These are phyloP conservation scores for Salinomyces thailandicus DNA, from an alignment of 2,329 filamentous ascomycete genomes.

Conservation along the genomic window DNA sequence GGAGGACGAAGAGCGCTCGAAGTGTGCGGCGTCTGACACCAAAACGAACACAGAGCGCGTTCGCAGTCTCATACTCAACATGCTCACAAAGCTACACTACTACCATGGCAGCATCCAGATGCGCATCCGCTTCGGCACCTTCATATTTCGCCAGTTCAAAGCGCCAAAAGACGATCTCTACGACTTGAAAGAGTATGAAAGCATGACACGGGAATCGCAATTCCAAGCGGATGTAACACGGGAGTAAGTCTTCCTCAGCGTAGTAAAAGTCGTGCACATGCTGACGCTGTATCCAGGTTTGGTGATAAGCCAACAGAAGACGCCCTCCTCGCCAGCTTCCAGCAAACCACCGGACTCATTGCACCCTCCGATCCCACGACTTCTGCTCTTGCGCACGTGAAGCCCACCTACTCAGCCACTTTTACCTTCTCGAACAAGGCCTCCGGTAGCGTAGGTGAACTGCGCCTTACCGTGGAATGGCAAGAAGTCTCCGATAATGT, in stretches of 20 bases:
- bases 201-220: conserved; percentile 22
- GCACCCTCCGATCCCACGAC: conserved; percentile 14
- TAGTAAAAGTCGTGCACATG: conserved; percentile 4
- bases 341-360: conserved; percentile 14
- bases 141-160: conserved; percentile 19
- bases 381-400: no score
- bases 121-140: conserved; percentile 27
- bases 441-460: conserved; percentile 9
- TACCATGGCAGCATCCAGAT: conserved; percentile 26
- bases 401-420: conserved; percentile 19
- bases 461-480: conserved; percentile 21
- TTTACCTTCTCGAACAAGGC: conserved; percentile 19
- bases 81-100: conserved; percentile 23
- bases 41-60: conserved; percentile 7
- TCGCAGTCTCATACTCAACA: conserved; percentile 13
- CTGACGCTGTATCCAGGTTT: conserved; percentile 14
- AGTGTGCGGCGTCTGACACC: conserved; percentile 1
- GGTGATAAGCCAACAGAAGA: conserved; percentile 16
- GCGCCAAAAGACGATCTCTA: conserved; percentile 13
- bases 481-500: conserved; percentile 6
- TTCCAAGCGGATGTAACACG: conserved; percentile 22
- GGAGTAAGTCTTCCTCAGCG: conserved; percentile 18
- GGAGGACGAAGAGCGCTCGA: background rate
- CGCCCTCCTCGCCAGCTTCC: conserved; percentile 11
- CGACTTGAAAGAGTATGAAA: conserved; percentile 22